These are phyloP conservation scores for Sporisorium reilianum DNA, from an alignment of 1,284 basidiomycete genomes.

Conservation along the genomic window DNA sequence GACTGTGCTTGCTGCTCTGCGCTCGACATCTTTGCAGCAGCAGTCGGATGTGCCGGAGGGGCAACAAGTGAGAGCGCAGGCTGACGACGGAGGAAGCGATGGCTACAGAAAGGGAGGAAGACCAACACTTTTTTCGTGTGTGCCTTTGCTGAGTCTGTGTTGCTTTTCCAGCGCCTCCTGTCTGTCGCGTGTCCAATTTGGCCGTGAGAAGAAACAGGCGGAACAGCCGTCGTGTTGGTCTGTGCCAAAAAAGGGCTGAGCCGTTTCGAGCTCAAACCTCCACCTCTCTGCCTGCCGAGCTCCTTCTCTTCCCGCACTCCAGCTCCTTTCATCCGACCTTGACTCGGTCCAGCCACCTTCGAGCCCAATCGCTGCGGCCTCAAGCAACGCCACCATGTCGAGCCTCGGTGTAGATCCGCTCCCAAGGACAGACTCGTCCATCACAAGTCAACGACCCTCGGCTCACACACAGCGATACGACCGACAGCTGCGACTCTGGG, in stretches of 20 bases:
- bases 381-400: slow-evolving; percentile 34
- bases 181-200: slow-evolving; percentile 15
- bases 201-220: neutral
- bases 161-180: neutral
- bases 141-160: too few species aligned
- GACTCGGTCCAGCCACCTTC: too few species aligned
- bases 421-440: slow-evolving; percentile 31
- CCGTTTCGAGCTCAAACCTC: slow-evolving; percentile 4
- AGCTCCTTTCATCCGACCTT: neutral
- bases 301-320: neutral
- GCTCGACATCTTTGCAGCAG: slow-evolving; percentile 15
- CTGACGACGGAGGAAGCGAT: slow-evolving; percentile 7
- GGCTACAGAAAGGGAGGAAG: too few species aligned
- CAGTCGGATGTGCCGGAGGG: neutral
- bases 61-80: neutral
- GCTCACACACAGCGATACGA: slow-evolving; percentile 68
- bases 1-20: slow-evolving; percentile 4
- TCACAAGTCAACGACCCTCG: slow-evolving; percentile 46
- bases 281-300: neutral
- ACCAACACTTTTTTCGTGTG: slow-evolving; percentile 41
- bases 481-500: slow-evolving; percentile 82
- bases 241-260: slow-evolving; percentile 9
- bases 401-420: slow-evolving; percentile 42
- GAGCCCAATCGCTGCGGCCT: too few species aligned
- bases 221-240: slow-evolving; percentile 5